phyloP scores from a whole-genome alignment of 1,284 basidiomycete species.

The Puccinia polysora region DNA sequence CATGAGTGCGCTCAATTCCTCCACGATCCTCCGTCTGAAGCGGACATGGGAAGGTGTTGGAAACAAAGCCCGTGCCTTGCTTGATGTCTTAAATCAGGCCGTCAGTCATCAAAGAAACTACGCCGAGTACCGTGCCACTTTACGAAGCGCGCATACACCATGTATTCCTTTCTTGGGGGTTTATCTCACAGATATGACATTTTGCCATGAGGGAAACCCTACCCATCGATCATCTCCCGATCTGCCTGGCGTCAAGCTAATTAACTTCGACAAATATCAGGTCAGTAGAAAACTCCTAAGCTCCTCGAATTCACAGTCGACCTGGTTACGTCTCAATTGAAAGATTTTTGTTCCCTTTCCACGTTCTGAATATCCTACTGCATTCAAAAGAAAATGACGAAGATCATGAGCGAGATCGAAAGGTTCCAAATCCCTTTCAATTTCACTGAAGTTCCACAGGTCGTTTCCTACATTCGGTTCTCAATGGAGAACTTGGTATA shows the following conservation, averaged over 20 bases:
- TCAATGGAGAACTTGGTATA: slow-evolving; percentile 45
- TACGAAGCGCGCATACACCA: slow-evolving; percentile 68
- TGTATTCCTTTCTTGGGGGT: slow-evolving; percentile 88
- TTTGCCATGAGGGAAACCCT: slow-evolving; percentile 90
- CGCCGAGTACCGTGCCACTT: slow-evolving; percentile 75
- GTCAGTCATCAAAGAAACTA: slow-evolving; percentile 89
- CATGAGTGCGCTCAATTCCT: slow-evolving; percentile 55
- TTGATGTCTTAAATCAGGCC: slow-evolving; percentile 74
- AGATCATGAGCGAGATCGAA: slow-evolving; percentile 67
- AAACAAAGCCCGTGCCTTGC: slow-evolving; percentile 72
- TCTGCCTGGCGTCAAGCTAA: slow-evolving; percentile 69
- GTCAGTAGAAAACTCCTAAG: slow-evolving; percentile 58
- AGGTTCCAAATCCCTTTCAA: slow-evolving; percentile 83
- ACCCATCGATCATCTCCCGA: slow-evolving; percentile 69
- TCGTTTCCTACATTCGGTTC: slow-evolving; percentile 65
- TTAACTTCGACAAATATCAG: slow-evolving; percentile 82
- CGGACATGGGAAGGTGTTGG: slow-evolving; percentile 65
- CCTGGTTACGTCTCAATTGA: no score
- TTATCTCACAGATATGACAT: slow-evolving; percentile 86
- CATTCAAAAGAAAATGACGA: slow-evolving; percentile 47
- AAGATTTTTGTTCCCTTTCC: no score
- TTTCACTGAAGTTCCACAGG: slow-evolving; percentile 74
- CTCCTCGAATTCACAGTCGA: neutral
- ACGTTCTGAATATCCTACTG: neutral
- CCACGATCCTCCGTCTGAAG: slow-evolving; percentile 52